Conservation (phyloP, 768 basidiomycete genomes). For the Grammothele lineata region DNA sequence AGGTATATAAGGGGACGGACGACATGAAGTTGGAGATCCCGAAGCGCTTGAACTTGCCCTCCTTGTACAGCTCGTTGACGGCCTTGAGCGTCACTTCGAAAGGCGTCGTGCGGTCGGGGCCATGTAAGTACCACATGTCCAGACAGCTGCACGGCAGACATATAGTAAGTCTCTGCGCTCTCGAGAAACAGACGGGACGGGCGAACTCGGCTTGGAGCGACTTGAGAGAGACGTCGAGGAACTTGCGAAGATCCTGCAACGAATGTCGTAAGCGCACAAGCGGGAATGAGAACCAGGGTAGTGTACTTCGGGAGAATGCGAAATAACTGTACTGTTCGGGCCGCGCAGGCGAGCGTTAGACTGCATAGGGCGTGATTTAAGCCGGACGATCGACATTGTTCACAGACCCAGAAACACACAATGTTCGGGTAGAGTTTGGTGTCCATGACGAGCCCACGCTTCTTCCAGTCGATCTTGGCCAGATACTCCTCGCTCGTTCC, state of each 20-base stretch:
- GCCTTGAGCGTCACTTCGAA: conserved; percentile 44
- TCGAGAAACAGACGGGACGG: background rate
- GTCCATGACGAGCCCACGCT: conserved; percentile 48
- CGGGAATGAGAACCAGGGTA: no score
- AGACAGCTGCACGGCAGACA: no score
- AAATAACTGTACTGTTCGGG: conserved; percentile 5
- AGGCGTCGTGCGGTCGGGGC: conserved; percentile 38
- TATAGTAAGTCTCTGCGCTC: no score
- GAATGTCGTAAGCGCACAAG: no score
- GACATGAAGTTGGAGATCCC: conserved; percentile 42
- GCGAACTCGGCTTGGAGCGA: no score
- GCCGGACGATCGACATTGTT: background rate
- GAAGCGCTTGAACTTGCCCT: conserved; percentile 47
- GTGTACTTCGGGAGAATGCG: conserved; percentile 24
- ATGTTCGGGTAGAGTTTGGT: conserved; percentile 52
- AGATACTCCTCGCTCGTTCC: conserved; percentile 34
- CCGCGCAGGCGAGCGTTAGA: background rate
- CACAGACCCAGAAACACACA: conserved; percentile 13
- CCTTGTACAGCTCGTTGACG: conserved; percentile 44
- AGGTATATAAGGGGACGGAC: no score
- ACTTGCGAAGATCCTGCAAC: no score
- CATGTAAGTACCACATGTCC: conserved; percentile 41
- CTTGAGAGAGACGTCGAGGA: no score
- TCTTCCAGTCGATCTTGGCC: conserved; percentile 44
- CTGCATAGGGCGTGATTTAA: background rate